phyloP scores from a whole-genome alignment of 495 filamentous ascomycete genomes.

The Hypoxylon subgilvum region DNA sequence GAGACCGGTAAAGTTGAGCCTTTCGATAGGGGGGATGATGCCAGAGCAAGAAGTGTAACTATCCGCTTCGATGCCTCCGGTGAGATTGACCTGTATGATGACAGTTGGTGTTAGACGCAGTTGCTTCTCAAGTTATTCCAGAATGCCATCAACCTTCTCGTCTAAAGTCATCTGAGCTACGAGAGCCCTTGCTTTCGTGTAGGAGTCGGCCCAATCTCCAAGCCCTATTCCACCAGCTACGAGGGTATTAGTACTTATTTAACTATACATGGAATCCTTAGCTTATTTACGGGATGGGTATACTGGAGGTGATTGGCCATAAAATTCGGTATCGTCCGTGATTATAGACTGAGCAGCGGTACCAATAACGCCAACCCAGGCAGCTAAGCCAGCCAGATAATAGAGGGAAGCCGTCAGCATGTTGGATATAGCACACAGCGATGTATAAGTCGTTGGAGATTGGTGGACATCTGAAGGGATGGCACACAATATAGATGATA shows the following conservation, averaged over 20 bases:
- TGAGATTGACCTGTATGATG: constrained; percentile 54
- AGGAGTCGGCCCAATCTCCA: constrained; percentile 56
- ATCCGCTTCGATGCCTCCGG: constrained; percentile 51
- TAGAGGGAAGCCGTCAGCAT: constrained; percentile 35
- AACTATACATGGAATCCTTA: not conserved
- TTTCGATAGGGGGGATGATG: constrained; percentile 55
- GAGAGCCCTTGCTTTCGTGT: constrained; percentile 58
- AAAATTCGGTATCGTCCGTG: constrained; percentile 55
- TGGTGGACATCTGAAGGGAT: constrained; percentile 2
- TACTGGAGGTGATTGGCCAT: constrained; percentile 62
- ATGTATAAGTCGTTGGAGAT: not conserved
- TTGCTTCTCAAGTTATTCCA: constrained; percentile 26
- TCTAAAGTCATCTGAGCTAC: constrained; percentile 64
- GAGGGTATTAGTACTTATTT: constrained; percentile 67
- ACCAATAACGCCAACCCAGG: constrained; percentile 36
- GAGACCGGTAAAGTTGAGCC: constrained; percentile 65
- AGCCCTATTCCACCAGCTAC: constrained; percentile 58
- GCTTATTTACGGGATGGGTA: constrained; percentile 60
- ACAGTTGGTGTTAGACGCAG: constrained; percentile 11
- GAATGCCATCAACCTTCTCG: constrained; percentile 62
- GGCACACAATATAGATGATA: constrained; percentile 16
- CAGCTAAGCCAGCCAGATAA: constrained; percentile 43
- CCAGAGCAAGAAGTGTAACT: constrained; percentile 64
- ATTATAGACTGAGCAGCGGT: constrained; percentile 41
- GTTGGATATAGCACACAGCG: constrained; percentile 9